These are phyloP conservation scores for Jacaranda mimosifolia DNA, from an alignment of 257 asterid species.

Conservation along the genomic window DNA sequence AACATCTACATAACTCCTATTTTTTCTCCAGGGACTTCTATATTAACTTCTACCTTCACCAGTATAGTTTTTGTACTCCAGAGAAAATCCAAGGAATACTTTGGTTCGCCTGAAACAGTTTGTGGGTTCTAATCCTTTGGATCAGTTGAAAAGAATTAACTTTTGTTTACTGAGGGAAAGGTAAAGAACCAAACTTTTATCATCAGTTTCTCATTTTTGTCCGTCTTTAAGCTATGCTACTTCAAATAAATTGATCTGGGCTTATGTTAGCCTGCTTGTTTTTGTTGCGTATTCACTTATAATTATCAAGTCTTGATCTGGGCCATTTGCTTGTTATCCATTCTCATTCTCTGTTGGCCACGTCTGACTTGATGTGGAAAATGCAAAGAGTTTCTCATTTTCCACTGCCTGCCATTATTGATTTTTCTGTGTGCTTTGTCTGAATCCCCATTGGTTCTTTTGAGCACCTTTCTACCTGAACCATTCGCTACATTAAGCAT, in stretches of 20 bases:
- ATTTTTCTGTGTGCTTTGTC: neutral
- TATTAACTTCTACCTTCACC: neutral
- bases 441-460: neutral
- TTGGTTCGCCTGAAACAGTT: neutral
- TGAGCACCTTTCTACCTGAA: no score
- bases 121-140: neutral
- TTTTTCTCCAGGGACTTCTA: neutral
- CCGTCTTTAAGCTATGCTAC: neutral
- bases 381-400: slow-evolving; percentile 10
- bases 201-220: neutral
- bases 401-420: neutral
- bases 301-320: slow-evolving; percentile 29
- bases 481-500: no score
- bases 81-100: neutral
- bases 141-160: neutral
- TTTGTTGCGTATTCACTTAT: slow-evolving; percentile 13
- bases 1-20: neutral
- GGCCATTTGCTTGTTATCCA: slow-evolving; percentile 32
- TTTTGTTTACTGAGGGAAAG: neutral
- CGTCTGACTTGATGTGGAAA: slow-evolving; percentile 43
- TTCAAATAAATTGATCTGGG: slow-evolving; percentile 20
- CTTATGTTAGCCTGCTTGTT: neutral
- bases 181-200: neutral
- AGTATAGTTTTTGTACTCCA: neutral
- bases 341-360: slow-evolving; percentile 41